Evolutionary conservation across 441 rosid genomes (phyloP).

Genomic region (Erodium texanum): DNA sequence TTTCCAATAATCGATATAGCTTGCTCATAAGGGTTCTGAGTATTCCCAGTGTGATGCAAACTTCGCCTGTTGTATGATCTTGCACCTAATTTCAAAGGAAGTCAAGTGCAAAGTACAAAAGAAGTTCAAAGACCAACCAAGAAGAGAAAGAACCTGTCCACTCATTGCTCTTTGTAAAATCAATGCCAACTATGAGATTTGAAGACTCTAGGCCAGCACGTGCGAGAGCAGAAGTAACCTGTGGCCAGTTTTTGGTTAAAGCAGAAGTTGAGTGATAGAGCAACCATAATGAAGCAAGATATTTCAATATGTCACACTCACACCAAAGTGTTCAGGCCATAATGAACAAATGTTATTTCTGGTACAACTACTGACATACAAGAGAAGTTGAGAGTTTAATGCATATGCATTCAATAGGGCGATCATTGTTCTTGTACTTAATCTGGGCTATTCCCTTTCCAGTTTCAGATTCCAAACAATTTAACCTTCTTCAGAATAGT

Average conservation of each 20-base stretch:
- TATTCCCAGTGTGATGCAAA: conserved; percentile 49
- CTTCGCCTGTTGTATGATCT: conserved; percentile 53
- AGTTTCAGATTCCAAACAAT: too few species aligned
- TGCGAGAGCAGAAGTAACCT: conserved; percentile 66
- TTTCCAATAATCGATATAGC: conserved; percentile 67
- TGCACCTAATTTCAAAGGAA: conserved; percentile 28
- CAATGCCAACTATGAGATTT: conserved; percentile 68
- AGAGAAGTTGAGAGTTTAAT: too few species aligned
- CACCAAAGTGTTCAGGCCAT: too few species aligned
- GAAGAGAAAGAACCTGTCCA: conserved; percentile 53
- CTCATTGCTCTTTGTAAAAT: conserved; percentile 74
- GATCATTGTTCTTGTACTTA: too few species aligned
- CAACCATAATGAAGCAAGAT: too few species aligned
- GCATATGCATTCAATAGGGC: too few species aligned
- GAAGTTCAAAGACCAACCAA: conserved; percentile 26
- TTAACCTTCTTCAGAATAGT: too few species aligned
- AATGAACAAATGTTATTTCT: too few species aligned
- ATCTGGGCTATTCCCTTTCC: too few species aligned
- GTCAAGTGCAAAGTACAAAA: conserved; percentile 2
- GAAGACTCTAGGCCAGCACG: conserved; percentile 67
- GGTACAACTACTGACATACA: too few species aligned
- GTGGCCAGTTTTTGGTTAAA: background rate
- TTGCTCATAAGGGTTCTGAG: conserved; percentile 60
- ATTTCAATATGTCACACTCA: too few species aligned
- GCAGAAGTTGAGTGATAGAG: too few species aligned